phyloP scores from a whole-genome alignment of 2,329 filamentous ascomycete species.

The Ilyonectria sp. region DNA sequence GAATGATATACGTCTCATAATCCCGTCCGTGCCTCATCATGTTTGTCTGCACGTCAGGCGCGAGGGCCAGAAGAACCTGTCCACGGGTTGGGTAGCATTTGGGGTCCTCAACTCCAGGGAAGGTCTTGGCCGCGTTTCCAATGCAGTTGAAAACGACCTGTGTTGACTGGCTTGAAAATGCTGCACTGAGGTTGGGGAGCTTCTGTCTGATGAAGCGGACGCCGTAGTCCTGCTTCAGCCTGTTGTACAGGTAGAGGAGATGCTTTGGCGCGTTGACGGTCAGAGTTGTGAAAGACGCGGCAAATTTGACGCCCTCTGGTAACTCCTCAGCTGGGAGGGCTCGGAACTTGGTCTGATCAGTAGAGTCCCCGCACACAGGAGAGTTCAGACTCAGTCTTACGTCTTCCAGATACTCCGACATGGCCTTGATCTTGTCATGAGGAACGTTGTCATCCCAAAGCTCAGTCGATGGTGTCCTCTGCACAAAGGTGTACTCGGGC shows the following conservation, averaged over 20 bases:
- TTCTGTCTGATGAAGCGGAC: constrained; percentile 52
- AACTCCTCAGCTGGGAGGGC: constrained; percentile 49
- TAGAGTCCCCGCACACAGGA: no score
- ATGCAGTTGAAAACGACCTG: constrained; percentile 55
- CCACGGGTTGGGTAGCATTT: constrained; percentile 59
- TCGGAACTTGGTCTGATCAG: constrained; percentile 47
- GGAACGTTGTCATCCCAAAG: constrained; percentile 58
- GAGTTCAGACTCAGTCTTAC: constrained; percentile 41
- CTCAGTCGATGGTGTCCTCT: constrained; percentile 56
- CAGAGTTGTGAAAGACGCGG: constrained; percentile 54
- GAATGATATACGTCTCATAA: constrained; percentile 60
- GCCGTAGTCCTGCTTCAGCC: constrained; percentile 48
- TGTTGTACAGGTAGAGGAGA: constrained; percentile 49
- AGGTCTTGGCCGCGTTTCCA: constrained; percentile 52
- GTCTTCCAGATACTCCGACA: constrained; percentile 59
- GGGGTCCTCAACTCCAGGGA: constrained; percentile 55
- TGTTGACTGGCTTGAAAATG: constrained; percentile 47
- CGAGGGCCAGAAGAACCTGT: constrained; percentile 55
- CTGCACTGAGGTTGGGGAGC: constrained; percentile 46
- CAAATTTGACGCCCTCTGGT: constrained; percentile 52
- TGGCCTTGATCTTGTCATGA: constrained; percentile 57
- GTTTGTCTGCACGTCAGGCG: constrained; percentile 52
- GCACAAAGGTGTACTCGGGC: constrained; percentile 52
- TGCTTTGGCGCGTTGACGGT: constrained; percentile 58
- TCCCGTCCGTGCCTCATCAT: constrained; percentile 57